phyloP scores from a whole-genome alignment of 192 early-diverging fungal species.

The Jimgerdemannia lactiflua region DNA sequence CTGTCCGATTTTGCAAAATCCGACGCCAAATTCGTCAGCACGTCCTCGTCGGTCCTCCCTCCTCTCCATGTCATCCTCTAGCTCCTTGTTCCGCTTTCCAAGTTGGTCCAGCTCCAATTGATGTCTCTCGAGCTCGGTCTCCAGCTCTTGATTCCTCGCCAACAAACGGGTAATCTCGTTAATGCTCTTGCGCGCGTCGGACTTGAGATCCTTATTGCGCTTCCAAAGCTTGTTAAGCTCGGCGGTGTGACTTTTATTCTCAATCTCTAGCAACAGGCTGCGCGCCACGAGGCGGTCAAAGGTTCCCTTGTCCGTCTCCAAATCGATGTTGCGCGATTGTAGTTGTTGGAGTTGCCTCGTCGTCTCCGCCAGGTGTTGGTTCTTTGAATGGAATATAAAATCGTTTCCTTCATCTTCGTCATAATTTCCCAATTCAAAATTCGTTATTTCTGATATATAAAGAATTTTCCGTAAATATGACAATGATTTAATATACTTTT shows the following conservation, averaged over 20 bases:
- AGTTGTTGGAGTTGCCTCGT: not conserved
- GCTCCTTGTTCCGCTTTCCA: not conserved
- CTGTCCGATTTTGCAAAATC: not conserved
- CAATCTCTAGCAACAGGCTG: too few species aligned
- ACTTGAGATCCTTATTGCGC: not conserved
- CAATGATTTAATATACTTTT: too few species aligned
- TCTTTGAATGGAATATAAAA: not conserved
- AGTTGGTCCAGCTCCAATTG: not conserved
- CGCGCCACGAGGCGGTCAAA: too few species aligned
- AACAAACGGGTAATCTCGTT: not conserved
- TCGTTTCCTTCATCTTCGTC: too few species aligned
- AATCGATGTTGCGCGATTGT: not conserved
- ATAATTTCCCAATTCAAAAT: too few species aligned
- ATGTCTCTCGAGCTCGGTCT: not conserved
- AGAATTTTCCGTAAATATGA: too few species aligned
- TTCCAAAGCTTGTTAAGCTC: not conserved
- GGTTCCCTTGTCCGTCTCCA: too few species aligned
- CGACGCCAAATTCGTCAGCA: not conserved
- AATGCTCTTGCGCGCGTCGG: not conserved
- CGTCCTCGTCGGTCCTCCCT: not conserved
- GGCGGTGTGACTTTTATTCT: too few species aligned
- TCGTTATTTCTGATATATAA: too few species aligned
- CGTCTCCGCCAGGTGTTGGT: not conserved
- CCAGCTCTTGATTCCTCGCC: not conserved
- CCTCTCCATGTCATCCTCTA: not conserved